These are phyloP conservation scores for Seiridium cupressi DNA, from an alignment of 2,329 filamentous ascomycete species.

Conservation along the genomic window DNA sequence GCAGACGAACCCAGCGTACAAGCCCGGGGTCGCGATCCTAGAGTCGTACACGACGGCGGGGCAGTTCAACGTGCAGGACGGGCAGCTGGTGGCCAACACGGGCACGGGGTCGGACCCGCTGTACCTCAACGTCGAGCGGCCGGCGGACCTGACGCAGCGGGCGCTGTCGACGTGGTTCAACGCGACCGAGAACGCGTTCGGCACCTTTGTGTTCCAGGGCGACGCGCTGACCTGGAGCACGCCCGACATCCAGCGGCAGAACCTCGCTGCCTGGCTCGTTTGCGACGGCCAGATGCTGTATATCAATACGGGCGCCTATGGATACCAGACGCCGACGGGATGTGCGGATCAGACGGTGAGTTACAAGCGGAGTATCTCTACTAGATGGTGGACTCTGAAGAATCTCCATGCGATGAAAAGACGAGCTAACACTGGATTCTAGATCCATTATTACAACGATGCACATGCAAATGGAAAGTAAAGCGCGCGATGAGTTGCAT, in stretches of 20 bases:
- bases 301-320: conserved; percentile 58
- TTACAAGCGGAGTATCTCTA: conserved; percentile 1
- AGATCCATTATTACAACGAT: conserved; percentile 43
- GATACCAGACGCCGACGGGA: conserved; percentile 54
- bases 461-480: conserved; percentile 24
- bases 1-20: conserved; percentile 42
- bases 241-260: conserved; percentile 47
- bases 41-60: conserved; percentile 51
- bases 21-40: conserved; percentile 48
- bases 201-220: conserved; percentile 56
- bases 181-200: conserved; percentile 49
- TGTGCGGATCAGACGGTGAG: conserved; percentile 58
- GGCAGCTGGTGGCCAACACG: conserved; percentile 53
- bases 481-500: not conserved
- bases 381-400: not conserved
- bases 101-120: conserved; percentile 33
- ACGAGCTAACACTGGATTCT: too few relatives aligned
- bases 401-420: not conserved
- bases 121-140: conserved; percentile 46
- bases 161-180: conserved; percentile 51
- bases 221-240: conserved; percentile 56
- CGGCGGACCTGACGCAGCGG: conserved; percentile 42
- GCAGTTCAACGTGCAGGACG: conserved; percentile 54
- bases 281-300: conserved; percentile 50
- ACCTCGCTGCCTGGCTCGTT: conserved; percentile 58